Percentiles rank a stretch among this genome's conserved stretches.
These are phyloP conservation scores for Peronospora farinosa DNA, from an alignment of 352 stramenopile genomes.

Conservation along the genomic window DNA sequence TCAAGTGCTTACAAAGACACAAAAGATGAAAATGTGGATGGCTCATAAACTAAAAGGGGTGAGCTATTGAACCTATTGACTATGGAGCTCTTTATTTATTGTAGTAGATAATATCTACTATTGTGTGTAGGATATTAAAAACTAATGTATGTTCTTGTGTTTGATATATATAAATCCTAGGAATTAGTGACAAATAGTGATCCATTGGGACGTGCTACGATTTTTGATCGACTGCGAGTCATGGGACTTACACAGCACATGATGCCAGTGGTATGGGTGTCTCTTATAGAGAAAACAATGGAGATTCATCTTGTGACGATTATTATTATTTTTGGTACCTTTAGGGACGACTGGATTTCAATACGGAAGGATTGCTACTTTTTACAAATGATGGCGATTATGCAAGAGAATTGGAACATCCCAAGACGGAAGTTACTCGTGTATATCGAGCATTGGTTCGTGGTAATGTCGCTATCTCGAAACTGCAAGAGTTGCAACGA, in stretches of 20 bases:
- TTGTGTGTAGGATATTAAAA: too few relatives aligned
- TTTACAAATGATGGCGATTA: constrained; percentile 90
- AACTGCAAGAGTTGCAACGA: constrained; percentile 67
- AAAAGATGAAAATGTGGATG: constrained; percentile 71
- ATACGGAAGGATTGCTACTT: constrained; percentile 89
- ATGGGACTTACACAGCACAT: constrained; percentile 83
- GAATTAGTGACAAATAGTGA: constrained; percentile 79
- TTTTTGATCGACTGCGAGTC: constrained; percentile 79
- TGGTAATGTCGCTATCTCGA: constrained; percentile 71
- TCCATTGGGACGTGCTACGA: constrained; percentile 71
- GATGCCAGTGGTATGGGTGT: constrained; percentile 70
- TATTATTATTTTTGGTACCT: neutral
- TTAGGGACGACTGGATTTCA: constrained; percentile 87
- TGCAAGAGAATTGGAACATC: constrained; percentile 83
- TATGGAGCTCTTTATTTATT: too few relatives aligned
- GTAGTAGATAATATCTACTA: too few relatives aligned
- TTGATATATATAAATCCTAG: constrained; percentile 18
- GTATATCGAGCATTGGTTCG: constrained; percentile 84
- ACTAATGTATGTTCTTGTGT: too few relatives aligned
- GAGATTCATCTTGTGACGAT: too few relatives aligned
- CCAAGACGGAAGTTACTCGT: constrained; percentile 60
- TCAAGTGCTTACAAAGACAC: constrained; percentile 33
- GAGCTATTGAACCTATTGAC: constrained; percentile 10
- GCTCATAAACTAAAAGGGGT: constrained; percentile 85
- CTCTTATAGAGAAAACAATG: neutral